Base-by-base conservation (phyloP, 2,329 filamentous ascomycete species). In the Ophiostoma tasmaniense region DNA sequence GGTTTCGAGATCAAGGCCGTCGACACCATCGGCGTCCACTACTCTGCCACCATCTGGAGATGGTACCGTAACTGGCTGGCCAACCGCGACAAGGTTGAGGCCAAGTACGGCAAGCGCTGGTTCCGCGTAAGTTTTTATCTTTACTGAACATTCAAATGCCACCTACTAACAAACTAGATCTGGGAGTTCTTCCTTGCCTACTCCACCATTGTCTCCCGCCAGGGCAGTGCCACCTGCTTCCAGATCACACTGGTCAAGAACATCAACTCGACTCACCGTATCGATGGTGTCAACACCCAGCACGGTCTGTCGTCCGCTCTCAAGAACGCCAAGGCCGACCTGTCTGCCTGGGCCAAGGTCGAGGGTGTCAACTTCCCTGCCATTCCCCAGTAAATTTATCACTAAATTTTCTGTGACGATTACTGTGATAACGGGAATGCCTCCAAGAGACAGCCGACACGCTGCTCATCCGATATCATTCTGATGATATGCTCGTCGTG, bases 41-140 rank as follows among this genome's bases (percentile, higher is more conserved):
- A 97, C 83, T 96, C 92, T 66, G 93, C 93, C 67, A 98, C 95
- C 35, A 83, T 99, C 72, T 98, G 95, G 95, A 87, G 91, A 77
- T 98, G 95, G 95, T 98, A 98, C 84, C 87, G 95, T 74, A 98
- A 98, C 86, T 98, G 95, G 95, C 86, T 97, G 79, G 92, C 84
- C 80, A 98, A 98, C 85, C 84, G 86, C 74, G 92, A 96, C 70
- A 96, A 96, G 83, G 91, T 97, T 71, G 87, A 90, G 80, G 92
- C 91, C 77, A 98, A 97, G 85, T 98, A 98, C 78, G 95, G 95
- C 76, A 89, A 90, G 77, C 86, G 91, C 77, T 99, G 95, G 95
- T 99, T 91, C 87, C 89, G 94, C 79, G 59, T 64, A 64, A n/a
- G 59, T n/a, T n/a, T n/a, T n/a, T 64, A 33, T 17, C 59, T 67